Evolutionary conservation across 805 yeast species (phyloP), one percentile per base, ranked within the genome.

Genomic region (Helenozyma baotianmanensis): DNA sequence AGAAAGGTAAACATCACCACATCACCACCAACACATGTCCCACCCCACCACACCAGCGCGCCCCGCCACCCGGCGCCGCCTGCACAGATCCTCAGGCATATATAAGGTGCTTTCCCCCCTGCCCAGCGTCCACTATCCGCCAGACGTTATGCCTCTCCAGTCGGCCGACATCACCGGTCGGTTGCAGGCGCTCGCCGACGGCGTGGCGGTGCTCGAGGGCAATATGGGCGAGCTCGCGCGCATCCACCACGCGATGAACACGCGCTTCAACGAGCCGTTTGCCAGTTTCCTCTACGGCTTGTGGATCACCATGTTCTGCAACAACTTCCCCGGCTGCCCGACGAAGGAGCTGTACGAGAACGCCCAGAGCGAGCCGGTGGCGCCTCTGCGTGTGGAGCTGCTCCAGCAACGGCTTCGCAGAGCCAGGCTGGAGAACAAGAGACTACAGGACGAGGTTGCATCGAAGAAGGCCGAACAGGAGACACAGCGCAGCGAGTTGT

Each of bases 231-330:
- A 70, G 25, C 54, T 86, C 23, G 74, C 74, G 32, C 58, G 57
- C 31, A 70, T 81, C 9, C 87, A 86, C 56, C 74, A 78, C 27
- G 74, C 76, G 5, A 57, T 88, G 14, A 68, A 70, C 3, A 62
- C 68, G 18, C 58, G 58, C 16, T 80, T 88, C 56, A 86, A 86
- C 51, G 96, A 87, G 56, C 74, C 86, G 2, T 76, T 88, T 47
- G 78, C 85, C 1, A 67, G 89, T 24, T 78, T 87, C 34, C 53
- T 87, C 32, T 85, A 83, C 49, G 95, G 96, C 2, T 58, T 87
- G 30, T 76, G 82, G 51, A 78, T 86, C 56, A 86, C 88, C 49
- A 89, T 94, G 40, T 87, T 92, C 81, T 84, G 95, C 58, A 82
- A 82, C 17, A 88, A 83, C 49, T 84, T 84, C 47, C 69, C 68